phyloP scores from a whole-genome alignment of 1,284 basidiomycete species.

The Cryptococcus sp. region DNA sequence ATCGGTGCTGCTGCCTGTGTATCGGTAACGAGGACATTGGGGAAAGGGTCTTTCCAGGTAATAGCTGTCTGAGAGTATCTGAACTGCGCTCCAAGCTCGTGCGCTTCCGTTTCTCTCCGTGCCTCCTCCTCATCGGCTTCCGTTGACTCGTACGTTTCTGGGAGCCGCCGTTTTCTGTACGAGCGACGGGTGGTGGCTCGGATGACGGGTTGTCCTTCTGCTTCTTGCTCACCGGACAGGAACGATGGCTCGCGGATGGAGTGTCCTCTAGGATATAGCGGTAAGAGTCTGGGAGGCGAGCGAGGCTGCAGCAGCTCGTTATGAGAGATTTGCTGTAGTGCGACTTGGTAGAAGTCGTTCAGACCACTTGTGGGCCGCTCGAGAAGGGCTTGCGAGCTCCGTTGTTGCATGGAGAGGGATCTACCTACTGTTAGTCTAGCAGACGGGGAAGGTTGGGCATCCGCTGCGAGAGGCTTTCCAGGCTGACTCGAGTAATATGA shows the following conservation, averaged over 20 bases:
- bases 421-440: too few relatives aligned
- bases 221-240: slow-evolving; percentile 4
- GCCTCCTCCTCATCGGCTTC: not conserved
- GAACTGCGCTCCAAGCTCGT: not conserved
- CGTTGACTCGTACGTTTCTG: not conserved
- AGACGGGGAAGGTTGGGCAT: too few relatives aligned
- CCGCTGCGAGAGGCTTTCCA: too few relatives aligned
- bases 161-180: too few relatives aligned
- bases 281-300: not conserved
- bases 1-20: slow-evolving; percentile 4
- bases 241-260: not conserved
- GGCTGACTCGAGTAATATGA: too few relatives aligned
- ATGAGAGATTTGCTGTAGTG: not conserved
- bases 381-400: too few relatives aligned
- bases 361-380: not conserved
- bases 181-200: slow-evolving; percentile 3
- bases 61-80: not conserved
- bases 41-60: slow-evolving; percentile 7
- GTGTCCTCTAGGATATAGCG: slow-evolving; percentile 2
- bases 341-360: not conserved
- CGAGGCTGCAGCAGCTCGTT: not conserved
- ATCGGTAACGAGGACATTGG: slow-evolving; percentile 6
- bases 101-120: not conserved
- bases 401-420: too few relatives aligned
- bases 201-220: not conserved